Evolutionary conservation across 2,329 filamentous ascomycete genomes (phyloP).

Genomic region (Byssochlamys sp.): DNA sequence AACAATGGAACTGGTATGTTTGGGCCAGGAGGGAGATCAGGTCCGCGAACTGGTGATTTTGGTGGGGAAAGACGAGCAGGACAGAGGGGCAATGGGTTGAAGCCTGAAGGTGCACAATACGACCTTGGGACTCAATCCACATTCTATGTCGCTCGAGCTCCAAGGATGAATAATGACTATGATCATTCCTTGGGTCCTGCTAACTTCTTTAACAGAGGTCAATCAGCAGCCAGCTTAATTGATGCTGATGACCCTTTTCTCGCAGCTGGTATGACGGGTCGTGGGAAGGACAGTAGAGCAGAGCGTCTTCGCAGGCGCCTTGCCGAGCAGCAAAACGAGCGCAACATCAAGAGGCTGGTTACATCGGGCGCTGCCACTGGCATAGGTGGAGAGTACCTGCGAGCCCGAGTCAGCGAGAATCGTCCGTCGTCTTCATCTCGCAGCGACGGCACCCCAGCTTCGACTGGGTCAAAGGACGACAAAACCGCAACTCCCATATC

Average conservation of each 20-base stretch:
- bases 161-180: constrained; percentile 7
- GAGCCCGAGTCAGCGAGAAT: constrained; percentile 22
- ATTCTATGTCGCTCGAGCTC: constrained; percentile 35
- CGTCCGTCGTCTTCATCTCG: constrained; percentile 1
- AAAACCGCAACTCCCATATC: constrained; percentile 2
- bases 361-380: constrained; percentile 21
- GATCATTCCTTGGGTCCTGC: neutral
- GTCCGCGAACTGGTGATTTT: constrained; percentile 35
- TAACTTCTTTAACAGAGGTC: constrained; percentile 8
- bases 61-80: constrained; percentile 14
- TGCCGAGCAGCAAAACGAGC: constrained; percentile 34
- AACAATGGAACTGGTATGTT: constrained; percentile 56
- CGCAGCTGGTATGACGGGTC: constrained; percentile 28
- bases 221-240: constrained; percentile 32
- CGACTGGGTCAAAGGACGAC: neutral
- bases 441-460: neutral
- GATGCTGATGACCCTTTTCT: constrained; percentile 37
- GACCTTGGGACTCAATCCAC: constrained; percentile 33
- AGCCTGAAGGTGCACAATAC: constrained; percentile 28
- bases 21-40: constrained; percentile 26
- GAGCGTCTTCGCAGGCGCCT: constrained; percentile 35
- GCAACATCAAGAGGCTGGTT: constrained; percentile 35
- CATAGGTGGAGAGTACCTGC: constrained; percentile 38
- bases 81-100: constrained; percentile 18
- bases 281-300: constrained; percentile 32